phyloP scores from a whole-genome alignment of 1,139 yeast genomes.

The Yamadazyma diospyri region DNA sequence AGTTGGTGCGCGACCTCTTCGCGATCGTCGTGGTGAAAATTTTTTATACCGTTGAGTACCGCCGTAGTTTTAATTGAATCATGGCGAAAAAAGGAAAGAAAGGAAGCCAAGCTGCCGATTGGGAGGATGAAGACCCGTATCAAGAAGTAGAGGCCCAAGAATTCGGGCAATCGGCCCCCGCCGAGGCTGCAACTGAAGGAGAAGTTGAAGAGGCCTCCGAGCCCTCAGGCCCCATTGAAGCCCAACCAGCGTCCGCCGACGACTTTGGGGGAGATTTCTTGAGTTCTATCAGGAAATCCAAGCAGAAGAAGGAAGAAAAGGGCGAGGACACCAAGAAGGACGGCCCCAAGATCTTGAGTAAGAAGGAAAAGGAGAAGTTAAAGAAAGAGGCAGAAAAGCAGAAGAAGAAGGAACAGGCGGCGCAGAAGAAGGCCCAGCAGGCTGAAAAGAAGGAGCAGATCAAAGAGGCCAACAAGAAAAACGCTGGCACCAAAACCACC shows the following conservation, averaged over 20 bases:
- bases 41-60: no score
- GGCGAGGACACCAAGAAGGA: conserved; percentile 47
- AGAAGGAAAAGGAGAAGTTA: conserved; percentile 96
- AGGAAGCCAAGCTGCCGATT: conserved; percentile 52
- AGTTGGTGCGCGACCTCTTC: conserved; percentile 5
- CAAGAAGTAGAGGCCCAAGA: conserved; percentile 60
- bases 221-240: conserved; percentile 12
- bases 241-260: conserved; percentile 38
- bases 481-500: conserved; percentile 47
- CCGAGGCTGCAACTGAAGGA: conserved; percentile 12
- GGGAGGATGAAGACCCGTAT: conserved; percentile 73
- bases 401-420: conserved; percentile 87
- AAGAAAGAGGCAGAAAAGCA: conserved; percentile 97
- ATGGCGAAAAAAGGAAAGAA: conserved; percentile 56
- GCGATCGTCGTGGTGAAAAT: background rate
- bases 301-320: conserved; percentile 66
- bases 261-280: conserved; percentile 65
- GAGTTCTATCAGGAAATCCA: conserved; percentile 75
- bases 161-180: conserved; percentile 30
- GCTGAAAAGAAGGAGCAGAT: conserved; percentile 65
- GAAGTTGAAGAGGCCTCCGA: conserved; percentile 13
- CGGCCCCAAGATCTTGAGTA: conserved; percentile 77
- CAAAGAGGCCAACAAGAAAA: conserved; percentile 58
- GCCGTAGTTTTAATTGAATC: background rate
- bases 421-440: conserved; percentile 67